A percentile compares a stretch with the other conserved stretches of the same genome.
These are phyloP conservation scores for Fusarium sp. DNA, from an alignment of 2,329 filamentous ascomycete genomes.

Conservation along the genomic window DNA sequence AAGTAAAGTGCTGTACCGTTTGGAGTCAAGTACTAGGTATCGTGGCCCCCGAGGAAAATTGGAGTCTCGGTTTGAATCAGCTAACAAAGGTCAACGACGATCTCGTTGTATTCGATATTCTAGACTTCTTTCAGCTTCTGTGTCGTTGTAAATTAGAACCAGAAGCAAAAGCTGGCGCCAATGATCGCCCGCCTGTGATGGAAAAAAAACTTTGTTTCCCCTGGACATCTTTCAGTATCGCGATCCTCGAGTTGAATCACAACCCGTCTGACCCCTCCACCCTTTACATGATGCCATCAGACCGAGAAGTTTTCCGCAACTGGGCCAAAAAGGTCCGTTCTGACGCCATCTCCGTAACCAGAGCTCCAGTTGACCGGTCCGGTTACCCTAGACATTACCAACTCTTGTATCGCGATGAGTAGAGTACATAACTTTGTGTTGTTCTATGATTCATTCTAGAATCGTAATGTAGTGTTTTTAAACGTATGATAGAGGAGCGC, in stretches of 20 bases:
- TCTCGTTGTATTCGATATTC: background rate
- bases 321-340: conserved; percentile 22
- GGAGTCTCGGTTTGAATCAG: background rate
- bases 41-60: background rate
- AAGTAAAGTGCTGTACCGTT: background rate
- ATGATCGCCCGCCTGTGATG: background rate
- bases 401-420: background rate
- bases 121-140: background rate
- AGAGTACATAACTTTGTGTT: background rate
- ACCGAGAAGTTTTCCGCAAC: conserved; percentile 15
- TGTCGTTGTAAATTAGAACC: background rate
- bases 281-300: conserved; percentile 33
- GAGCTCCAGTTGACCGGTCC: conserved; percentile 27
- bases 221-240: conserved; percentile 23
- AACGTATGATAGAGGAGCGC: no score
- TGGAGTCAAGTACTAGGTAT: background rate
- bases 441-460: background rate
- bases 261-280: conserved; percentile 18
- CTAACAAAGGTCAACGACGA: background rate
- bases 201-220: conserved; percentile 25
- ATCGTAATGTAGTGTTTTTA: background rate
- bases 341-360: conserved; percentile 36
- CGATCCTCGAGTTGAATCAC: conserved; percentile 30
- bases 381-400: conserved; percentile 23
- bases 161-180: conserved; percentile 7